Base-by-base conservation (phyloP, 257 asterid species). In the Fraxinus americana region DNA sequence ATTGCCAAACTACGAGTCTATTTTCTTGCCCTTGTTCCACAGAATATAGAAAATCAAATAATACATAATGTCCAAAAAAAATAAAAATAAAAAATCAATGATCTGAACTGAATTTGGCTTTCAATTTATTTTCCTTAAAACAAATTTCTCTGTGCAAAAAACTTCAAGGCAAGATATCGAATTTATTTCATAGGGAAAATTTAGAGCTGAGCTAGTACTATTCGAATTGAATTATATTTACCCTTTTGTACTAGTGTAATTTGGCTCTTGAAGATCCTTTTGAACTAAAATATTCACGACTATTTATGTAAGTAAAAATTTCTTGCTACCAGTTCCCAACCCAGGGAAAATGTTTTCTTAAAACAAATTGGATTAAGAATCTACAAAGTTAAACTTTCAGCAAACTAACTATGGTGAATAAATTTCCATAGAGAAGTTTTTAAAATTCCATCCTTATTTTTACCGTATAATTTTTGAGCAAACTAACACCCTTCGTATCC, bases 91-190 rank as follows among this genome's bases (percentile, higher is more conserved):
- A 1, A 32, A 32, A 41, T 52, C 72, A 35, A 75, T 48, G 50
- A 61, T n/a, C 67, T 57, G 25, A 50, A 36, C 65, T 32, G 35
- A 32, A 32, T 32, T 61, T 35, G 67, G 50, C n/a, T 32, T 11
- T 85, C 41, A 70, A 71, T 72, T 52, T 71, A 43, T 82, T 69
- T 77, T 65, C 75, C 81, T 83, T 59, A 78, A n/a, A 34, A 72
- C 63, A 71, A 66, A 71, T 39, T 57, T 36, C 41, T 73, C 43
- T 82, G 23, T 88, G 88, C 97, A 93, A 97, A 93, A 86, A 93
- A 93, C 87, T 93, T 91, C 89, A 89, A 91, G 94, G 81, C 90
- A 11, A 88, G 98, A 74, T 90, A 93, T 72, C 87, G 88, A 81
- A 86, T 93, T 65, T 93, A 70, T 93, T 90, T 80, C 96, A 93